Base-by-base conservation (phyloP, 2,329 filamentous ascomycete genomes). In the Fusarium stilboides region DNA sequence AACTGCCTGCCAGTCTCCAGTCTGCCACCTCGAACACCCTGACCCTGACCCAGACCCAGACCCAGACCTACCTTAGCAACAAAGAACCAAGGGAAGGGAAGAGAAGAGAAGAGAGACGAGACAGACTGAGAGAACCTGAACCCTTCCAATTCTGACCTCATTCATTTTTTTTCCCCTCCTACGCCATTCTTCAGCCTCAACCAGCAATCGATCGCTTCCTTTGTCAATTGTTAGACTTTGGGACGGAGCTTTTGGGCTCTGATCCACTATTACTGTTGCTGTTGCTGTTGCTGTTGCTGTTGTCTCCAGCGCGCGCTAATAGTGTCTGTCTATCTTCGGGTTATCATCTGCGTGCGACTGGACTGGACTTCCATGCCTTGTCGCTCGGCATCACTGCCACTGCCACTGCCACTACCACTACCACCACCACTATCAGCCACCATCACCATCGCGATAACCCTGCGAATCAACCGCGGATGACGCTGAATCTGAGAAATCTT, bases 221-320 rank as follows among this genome's bases (percentile, higher is more conserved):
- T 71, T 54, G 53, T 64, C 51, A 57, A 74, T 57, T 65, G 51
- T 49, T 43, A 47, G 56, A 53, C 42, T 51, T 51, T 59, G 50
- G 28, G 56, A 65, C 67, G 51, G 67, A 72, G 70, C 67, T 72
- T 54, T 54, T 62, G 57, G 62, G 62, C 67, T 72, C 71, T 65
- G 71, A 70, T 73, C 71, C 71, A 70, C 71, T 69, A 53, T 31
- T 36, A 31, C 46, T 59, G 26, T 53, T 49, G 57, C n/a, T 69
- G 59, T 31, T 36, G 37, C 46, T 59, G 26, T 53, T 49, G 57
- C n/a, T 69, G 59, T 31, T 36, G 37, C 46, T 59, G 26, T 53
- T 49, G 57, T 66, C 34, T 44, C 50, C 49, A 45, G 46, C 56
- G 55, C 59, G 54, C 64, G 70, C 65, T 53, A 62, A 57, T 44